Percentiles rank a stretch among this genome's conserved stretches.
These are phyloP conservation scores for Salix brachista DNA, from an alignment of 345 rosid genomes.

Conservation along the genomic window DNA sequence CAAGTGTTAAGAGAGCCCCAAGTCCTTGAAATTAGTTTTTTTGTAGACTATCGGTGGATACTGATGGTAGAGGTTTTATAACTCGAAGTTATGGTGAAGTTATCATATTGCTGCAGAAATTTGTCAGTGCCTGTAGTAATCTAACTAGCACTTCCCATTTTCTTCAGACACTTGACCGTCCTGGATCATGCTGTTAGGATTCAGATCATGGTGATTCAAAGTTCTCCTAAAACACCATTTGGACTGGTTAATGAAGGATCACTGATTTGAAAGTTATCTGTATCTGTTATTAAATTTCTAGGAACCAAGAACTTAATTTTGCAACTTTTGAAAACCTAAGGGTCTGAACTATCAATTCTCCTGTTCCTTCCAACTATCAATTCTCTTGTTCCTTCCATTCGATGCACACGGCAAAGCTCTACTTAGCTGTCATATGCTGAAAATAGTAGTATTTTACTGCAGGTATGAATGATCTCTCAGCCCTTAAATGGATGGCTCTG, in stretches of 20 bases:
- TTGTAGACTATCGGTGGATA: not conserved
- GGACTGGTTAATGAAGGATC: not conserved
- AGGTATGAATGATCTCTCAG: not conserved
- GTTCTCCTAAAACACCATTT: not conserved
- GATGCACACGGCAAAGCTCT: not conserved
- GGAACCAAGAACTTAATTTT: not conserved
- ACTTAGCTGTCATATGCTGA: not conserved
- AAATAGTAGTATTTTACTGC: not conserved
- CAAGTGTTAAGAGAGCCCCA: not conserved
- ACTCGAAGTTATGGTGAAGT: not conserved
- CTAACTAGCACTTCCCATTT: not conserved
- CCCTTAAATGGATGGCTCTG: not conserved
- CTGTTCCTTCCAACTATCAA: not conserved
- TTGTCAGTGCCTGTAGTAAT: not conserved
- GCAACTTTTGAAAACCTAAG: not conserved
- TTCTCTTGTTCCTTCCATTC: not conserved
- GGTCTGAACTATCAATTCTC: not conserved
- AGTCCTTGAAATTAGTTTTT: not conserved
- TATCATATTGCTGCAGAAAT: not conserved
- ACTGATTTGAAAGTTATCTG: not conserved
- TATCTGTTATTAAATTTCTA: not conserved
- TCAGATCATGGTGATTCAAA: not conserved
- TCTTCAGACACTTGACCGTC: not conserved
- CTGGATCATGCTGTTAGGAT: not conserved
- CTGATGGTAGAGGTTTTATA: not conserved